Evolutionary conservation across 2,329 filamentous ascomycete species (phyloP).

Genomic region (Orbilia oligospora): DNA sequence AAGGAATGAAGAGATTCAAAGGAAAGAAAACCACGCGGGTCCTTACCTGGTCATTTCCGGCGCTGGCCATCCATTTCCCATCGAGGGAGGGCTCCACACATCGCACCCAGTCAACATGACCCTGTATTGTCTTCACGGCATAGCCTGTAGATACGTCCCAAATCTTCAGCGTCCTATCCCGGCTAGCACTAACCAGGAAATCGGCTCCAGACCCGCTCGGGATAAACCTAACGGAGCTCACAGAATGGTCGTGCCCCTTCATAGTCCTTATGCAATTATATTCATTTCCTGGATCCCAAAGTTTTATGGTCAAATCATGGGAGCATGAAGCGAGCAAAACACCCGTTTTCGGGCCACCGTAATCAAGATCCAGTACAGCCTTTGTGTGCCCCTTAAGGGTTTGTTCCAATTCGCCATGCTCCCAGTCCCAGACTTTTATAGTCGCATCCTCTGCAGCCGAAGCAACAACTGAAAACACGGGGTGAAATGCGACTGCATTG

Average conservation of each 20-base stretch:
- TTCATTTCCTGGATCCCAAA: constrained; percentile 92
- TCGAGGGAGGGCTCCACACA: constrained; percentile 86
- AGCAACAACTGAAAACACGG: constrained; percentile 88
- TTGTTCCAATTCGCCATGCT: constrained; percentile 87
- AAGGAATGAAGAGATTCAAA: background rate
- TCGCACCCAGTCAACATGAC: constrained; percentile 91
- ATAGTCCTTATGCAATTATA: constrained; percentile 96
- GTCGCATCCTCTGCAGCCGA: constrained; percentile 92
- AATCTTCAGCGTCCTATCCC: constrained; percentile 86
- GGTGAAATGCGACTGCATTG: constrained; percentile 92
- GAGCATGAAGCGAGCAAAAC: constrained; percentile 87
- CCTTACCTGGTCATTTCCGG: constrained; percentile 78
- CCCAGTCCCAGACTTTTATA: constrained; percentile 98
- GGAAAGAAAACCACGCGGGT: background rate
- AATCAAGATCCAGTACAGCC: constrained; percentile 89
- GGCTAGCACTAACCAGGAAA: constrained; percentile 85
- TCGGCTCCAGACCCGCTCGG: constrained; percentile 85
- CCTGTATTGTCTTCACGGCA: constrained; percentile 88
- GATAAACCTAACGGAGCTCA: constrained; percentile 89
- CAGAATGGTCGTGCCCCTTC: constrained; percentile 91
- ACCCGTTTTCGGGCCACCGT: constrained; percentile 84
- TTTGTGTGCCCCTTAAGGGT: constrained; percentile 95
- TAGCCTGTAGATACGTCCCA: constrained; percentile 96
- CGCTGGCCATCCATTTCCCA: constrained; percentile 85
- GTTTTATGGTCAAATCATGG: constrained; percentile 90